Percentiles rank a stretch among this genome's conserved stretches.
phyloP scores from a whole-genome alignment of 352 stramenopile species.

The Discostella stelligera region DNA sequence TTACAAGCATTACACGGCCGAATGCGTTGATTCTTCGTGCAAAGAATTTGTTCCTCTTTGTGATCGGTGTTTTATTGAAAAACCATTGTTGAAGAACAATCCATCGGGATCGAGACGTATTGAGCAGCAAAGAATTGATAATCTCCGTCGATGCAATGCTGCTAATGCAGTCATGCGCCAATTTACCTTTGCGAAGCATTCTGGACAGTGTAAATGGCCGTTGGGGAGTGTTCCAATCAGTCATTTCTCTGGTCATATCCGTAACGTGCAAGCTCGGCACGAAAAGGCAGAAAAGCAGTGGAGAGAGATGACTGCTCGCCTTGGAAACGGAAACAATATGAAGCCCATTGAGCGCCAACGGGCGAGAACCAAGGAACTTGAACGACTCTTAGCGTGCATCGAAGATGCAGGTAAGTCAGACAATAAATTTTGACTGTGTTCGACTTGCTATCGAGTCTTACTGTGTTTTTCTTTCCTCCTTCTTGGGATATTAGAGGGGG shows the following conservation, averaged over 20 bases:
- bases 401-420: conserved; percentile 76
- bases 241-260: conserved; percentile 68
- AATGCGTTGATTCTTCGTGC: conserved; percentile 49
- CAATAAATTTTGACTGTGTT: background rate
- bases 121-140: conserved; percentile 65
- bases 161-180: conserved; percentile 73
- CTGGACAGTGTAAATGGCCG: conserved; percentile 76
- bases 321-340: conserved; percentile 44
- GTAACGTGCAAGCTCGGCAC: conserved; percentile 70
- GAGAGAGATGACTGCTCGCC: conserved; percentile 57
- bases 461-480: background rate
- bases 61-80: conserved; percentile 58
- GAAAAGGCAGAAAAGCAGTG: conserved; percentile 81
- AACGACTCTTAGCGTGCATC: conserved; percentile 63
- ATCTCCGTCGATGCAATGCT: conserved; percentile 64
- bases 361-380: conserved; percentile 66
- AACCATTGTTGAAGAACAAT: conserved; percentile 52
- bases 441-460: background rate
- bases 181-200: conserved; percentile 74
- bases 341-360: conserved; percentile 58
- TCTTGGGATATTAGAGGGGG: conserved; percentile 44
- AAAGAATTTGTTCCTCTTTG: conserved; percentile 60
- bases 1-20: conserved; percentile 65
- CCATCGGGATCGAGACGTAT: conserved; percentile 47
- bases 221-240: conserved; percentile 65